Conservation (phyloP, 1,139 yeast genomes). For the Lodderomyces margitis region DNA sequence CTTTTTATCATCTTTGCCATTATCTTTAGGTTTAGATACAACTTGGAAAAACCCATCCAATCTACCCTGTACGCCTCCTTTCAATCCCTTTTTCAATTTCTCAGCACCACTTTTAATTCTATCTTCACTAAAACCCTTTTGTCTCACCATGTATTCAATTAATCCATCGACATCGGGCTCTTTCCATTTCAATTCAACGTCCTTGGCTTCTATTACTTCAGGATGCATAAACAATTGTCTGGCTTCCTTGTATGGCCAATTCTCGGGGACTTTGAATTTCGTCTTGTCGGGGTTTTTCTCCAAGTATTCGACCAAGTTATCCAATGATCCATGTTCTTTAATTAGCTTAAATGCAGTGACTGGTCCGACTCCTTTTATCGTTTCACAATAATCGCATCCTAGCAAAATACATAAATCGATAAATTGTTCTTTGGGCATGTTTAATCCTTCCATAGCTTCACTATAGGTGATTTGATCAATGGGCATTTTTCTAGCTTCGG, state of each 20-base stretch:
- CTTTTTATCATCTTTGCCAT: slow-evolving; percentile 20
- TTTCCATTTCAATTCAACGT: slow-evolving; percentile 69
- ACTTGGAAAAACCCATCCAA: slow-evolving; percentile 87
- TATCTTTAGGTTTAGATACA: slow-evolving; percentile 48
- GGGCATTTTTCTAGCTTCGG: slow-evolving; percentile 92
- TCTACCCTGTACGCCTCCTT: slow-evolving; percentile 86
- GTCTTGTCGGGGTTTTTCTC: slow-evolving; percentile 57
- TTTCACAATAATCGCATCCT: slow-evolving; percentile 97
- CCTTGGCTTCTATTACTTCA: slow-evolving; percentile 64
- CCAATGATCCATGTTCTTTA: slow-evolving; percentile 80
- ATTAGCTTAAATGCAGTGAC: slow-evolving; percentile 87
- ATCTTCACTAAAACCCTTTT: slow-evolving; percentile 89
- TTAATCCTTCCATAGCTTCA: slow-evolving; percentile 73
- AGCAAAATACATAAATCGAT: slow-evolving; percentile 87
- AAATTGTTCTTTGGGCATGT: slow-evolving; percentile 68
- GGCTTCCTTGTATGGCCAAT: slow-evolving; percentile 92
- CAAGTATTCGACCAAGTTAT: slow-evolving; percentile 67
- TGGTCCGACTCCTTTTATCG: slow-evolving; percentile 94
- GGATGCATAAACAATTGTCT: slow-evolving; percentile 79
- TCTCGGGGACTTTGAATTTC: slow-evolving; percentile 84
- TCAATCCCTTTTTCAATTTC: slow-evolving; percentile 78
- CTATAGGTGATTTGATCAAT: slow-evolving; percentile 77
- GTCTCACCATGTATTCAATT: slow-evolving; percentile 65
- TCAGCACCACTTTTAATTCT: slow-evolving; percentile 86
- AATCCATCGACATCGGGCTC: slow-evolving; percentile 79